Percentiles rank a stretch among this genome's conserved stretches.
Evolutionary conservation across 2,329 filamentous ascomycete genomes (phyloP).

Genomic region (Sporothrix sp.): DNA sequence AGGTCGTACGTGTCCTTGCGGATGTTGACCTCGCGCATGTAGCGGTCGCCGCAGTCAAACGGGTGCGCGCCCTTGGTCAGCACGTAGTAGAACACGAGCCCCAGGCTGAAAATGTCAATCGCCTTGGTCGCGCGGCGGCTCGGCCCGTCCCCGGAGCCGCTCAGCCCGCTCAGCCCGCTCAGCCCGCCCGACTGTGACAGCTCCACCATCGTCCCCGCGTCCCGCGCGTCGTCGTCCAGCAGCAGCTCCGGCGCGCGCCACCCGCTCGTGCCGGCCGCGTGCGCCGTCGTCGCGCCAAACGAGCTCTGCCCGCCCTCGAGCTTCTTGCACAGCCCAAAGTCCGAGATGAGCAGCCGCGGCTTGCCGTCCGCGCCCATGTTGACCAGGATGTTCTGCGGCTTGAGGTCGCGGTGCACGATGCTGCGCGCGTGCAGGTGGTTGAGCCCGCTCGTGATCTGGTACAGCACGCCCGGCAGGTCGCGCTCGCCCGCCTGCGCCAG

Average conservation of each 20-base stretch:
- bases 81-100: conserved; percentile 98
- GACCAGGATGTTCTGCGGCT: conserved; percentile 94
- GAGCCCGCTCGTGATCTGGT: conserved; percentile 83
- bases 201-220: conserved; percentile 36
- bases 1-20: conserved; percentile 77
- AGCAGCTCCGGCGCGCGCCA: conserved; percentile 95
- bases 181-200: conserved; percentile 39
- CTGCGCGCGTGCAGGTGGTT: conserved; percentile 82
- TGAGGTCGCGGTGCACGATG: conserved; percentile 94
- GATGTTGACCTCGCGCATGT: conserved; percentile 95
- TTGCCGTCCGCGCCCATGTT: conserved; percentile 58
- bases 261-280: conserved; percentile 85
- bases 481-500: conserved; percentile 63
- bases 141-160: conserved; percentile 21
- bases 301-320: conserved; percentile 90
- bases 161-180: conserved; percentile 43
- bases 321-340: conserved; percentile 97
- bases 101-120: conserved; percentile 95
- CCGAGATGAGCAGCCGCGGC: conserved; percentile 85
- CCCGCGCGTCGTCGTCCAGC: conserved; percentile 61
- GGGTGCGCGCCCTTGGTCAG: conserved; percentile 85
- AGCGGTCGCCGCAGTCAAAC: conserved; percentile 87
- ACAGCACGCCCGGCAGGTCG: conserved; percentile 70
- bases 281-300: conserved; percentile 85
- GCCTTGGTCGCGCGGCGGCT: conserved; percentile 82